Percentiles rank a stretch among this genome's conserved stretches.
phyloP scores from a whole-genome alignment of 1,284 basidiomycete species.

The Moesziomyces sp. region DNA sequence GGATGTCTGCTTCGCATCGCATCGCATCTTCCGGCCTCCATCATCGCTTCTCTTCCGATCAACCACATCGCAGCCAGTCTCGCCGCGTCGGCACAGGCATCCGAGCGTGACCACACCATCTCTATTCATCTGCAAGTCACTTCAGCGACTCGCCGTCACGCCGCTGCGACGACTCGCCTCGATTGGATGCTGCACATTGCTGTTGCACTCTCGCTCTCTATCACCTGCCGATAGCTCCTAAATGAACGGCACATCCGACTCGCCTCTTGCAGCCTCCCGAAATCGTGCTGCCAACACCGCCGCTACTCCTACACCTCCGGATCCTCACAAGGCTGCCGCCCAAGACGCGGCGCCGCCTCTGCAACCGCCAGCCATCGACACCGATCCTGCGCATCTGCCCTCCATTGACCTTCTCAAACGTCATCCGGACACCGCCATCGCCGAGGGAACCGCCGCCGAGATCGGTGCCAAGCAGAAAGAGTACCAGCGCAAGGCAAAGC shows the following conservation, averaged over 20 bases:
- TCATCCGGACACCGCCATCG: constrained; percentile 29
- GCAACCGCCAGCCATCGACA: constrained; percentile 24
- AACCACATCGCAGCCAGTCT: background rate
- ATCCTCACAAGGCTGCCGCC: background rate
- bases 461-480: constrained; percentile 36
- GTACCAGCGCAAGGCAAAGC: constrained; percentile 39
- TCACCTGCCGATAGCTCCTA: constrained; percentile 4
- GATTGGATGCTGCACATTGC: background rate
- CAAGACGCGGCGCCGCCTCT: constrained; percentile 4
- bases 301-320: constrained; percentile 3
- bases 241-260: constrained; percentile 32
- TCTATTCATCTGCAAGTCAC: no score
- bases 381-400: constrained; percentile 20
- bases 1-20: background rate
- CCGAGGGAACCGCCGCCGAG: constrained; percentile 35
- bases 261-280: constrained; percentile 20
- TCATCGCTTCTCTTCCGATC: background rate
- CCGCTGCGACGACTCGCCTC: background rate
- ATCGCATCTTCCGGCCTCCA: background rate
- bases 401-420: constrained; percentile 32
- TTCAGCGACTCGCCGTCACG: background rate
- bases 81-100: background rate
- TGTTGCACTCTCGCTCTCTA: background rate
- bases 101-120: no score
- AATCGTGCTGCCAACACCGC: constrained; percentile 15